These are phyloP conservation scores for Fraxinus velutina DNA, from an alignment of 305 asterid species.

Conservation along the genomic window DNA sequence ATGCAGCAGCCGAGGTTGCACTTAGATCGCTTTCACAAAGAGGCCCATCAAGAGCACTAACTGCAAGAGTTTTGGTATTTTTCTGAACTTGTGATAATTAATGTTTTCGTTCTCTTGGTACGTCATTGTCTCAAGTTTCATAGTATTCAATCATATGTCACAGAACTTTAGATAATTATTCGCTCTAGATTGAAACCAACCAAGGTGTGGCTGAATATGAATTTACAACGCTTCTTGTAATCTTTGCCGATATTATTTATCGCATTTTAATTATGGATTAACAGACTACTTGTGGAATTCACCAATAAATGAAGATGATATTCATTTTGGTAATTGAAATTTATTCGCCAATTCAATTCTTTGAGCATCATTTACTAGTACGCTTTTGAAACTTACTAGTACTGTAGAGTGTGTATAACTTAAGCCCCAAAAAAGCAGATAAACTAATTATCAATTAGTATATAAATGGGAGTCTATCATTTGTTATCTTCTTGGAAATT, in stretches of 20 bases:
- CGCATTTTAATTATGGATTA: neutral
- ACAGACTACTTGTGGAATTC: neutral
- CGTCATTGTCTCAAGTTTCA: neutral
- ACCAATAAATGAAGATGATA: neutral
- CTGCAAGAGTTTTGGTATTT: slow-evolving; percentile 53
- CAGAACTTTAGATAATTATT: neutral
- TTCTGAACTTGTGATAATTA: neutral
- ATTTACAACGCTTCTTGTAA: neutral
- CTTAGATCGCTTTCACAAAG: slow-evolving; percentile 53
- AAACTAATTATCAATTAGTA: neutral
- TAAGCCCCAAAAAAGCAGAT: neutral
- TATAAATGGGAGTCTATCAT: neutral
- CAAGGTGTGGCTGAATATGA: neutral
- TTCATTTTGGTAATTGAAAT: neutral
- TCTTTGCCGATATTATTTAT: neutral
- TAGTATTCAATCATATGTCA: neutral
- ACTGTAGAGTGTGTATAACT: neutral
- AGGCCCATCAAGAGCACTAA: slow-evolving; percentile 50
- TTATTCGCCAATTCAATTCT: neutral
- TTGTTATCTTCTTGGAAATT: neutral
- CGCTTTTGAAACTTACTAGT: neutral
- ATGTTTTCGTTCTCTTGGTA: neutral
- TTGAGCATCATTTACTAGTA: neutral
- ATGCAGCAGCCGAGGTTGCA: slow-evolving; percentile 64
- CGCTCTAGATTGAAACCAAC: neutral